Evolutionary conservation across 2,329 filamentous ascomycete genomes (phyloP), one percentile per base, ranked within the genome.

Genomic region (Microcera coccophila): DNA sequence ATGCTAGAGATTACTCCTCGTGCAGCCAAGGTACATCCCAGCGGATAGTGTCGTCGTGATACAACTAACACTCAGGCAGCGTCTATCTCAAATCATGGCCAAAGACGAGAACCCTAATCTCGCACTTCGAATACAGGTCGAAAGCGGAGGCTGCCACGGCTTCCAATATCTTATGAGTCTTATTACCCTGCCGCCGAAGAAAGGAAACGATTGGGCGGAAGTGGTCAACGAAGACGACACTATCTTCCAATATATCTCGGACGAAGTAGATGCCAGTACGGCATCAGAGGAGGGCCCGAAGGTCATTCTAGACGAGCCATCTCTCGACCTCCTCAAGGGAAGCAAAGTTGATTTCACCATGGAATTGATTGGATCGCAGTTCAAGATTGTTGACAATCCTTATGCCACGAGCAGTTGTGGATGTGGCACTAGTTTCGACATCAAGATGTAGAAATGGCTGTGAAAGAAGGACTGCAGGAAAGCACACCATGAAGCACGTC

Each of bases 121-220:
- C 22, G 87, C 90, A 18, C 77, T 98, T n/a, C 87, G 91, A 39
- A 87, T 98, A 53, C 84, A 87, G 48, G 90, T 98, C 45, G 90
- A 95, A 61, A 89, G 85, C 43, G 93, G 93, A 50, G 93, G 93
- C 42, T 98, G 93, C 65, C 93, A 98, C 67, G 93, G 93, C 38
- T 98, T 98, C 66, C 93, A 98, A 64, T 98, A 98, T 62, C 72
- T 95, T 36, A 95, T 98, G 87, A 87, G 84, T 14, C 76, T 97
- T 4, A 84, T 88, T 3, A 80, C 78, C 1, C 67, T 84, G 1
- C 80, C 80, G 0, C 47, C 61, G 5, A 56, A 62, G 36, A 61
- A 62, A 14, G 48, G 62, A 1, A 56, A 62, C 4, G 58, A 66
- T 20, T 61, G 59, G 54, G 56, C 63, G 5, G 58, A 68, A 2